Percentiles rank a stretch among this genome's conserved stretches.
Evolutionary conservation across 2,329 filamentous ascomycete genomes (phyloP).

Genomic region (Calonectria naviculata): DNA sequence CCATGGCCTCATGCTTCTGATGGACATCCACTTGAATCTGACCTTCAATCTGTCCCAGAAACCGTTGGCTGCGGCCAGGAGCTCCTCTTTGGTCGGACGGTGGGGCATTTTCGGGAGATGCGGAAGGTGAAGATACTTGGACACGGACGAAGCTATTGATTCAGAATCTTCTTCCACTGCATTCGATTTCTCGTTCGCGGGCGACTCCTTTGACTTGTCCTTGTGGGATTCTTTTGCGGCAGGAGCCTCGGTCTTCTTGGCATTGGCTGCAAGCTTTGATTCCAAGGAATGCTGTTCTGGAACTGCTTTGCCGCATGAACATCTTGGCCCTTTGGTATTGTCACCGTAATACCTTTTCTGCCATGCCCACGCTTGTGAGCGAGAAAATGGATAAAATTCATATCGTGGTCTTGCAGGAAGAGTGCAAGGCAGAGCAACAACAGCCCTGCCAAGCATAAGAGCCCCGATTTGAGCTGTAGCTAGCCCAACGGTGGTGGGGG

Average conservation of each 20-base stretch:
- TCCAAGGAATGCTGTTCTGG: constrained; percentile 5
- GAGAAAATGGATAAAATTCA: neutral
- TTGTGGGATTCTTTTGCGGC: constrained; percentile 23
- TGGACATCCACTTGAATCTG: constrained; percentile 98
- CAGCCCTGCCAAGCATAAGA: constrained; percentile 10
- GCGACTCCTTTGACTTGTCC: constrained; percentile 18
- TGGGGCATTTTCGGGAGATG: constrained; percentile 79
- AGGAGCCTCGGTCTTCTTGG: constrained; percentile 26
- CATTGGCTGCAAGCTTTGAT: constrained; percentile 26
- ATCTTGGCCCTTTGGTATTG: constrained; percentile 29
- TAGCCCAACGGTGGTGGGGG: neutral
- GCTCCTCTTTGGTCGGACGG: constrained; percentile 91
- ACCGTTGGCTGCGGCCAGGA: constrained; percentile 89
- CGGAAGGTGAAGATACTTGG: constrained; percentile 69
- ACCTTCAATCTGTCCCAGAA: constrained; percentile 93
- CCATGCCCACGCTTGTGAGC: constrained; percentile 9
- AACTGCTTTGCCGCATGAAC: constrained; percentile 39
- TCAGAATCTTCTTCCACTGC: constrained; percentile 43
- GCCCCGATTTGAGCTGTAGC: constrained; percentile 7
- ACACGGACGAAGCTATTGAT: constrained; percentile 62
- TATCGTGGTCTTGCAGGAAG: constrained; percentile 7
- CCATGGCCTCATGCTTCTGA: constrained; percentile 92
- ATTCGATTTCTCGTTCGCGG: constrained; percentile 16
- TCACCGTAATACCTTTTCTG: constrained; percentile 34
- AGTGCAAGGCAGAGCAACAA: constrained; percentile 14